Percentiles rank a stretch among this genome's conserved stretches.
Conservation (phyloP, 306 rosid genomes). For the Trichosanthes cucumerina region DNA sequence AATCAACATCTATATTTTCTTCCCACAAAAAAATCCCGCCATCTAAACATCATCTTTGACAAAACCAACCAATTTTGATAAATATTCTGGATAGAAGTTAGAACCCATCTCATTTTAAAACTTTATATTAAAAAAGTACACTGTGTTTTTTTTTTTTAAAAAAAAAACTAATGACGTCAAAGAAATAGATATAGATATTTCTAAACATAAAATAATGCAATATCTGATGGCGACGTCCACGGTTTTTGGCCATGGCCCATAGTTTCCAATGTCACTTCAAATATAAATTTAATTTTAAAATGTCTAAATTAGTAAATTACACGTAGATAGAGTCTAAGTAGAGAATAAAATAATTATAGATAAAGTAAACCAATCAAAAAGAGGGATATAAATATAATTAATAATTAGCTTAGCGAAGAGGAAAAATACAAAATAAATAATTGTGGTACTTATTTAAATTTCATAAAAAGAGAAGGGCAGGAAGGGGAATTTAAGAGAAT, state of each 20-base stretch:
- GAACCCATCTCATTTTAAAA: no score
- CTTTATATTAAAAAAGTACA: no score
- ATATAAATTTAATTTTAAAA: not conserved
- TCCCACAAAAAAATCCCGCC: no score
- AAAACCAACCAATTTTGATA: no score
- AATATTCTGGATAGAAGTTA: no score
- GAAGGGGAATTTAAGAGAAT: not conserved
- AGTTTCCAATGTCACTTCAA: not conserved
- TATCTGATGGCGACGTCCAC: slow-evolving; percentile 24
- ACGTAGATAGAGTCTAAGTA: not conserved
- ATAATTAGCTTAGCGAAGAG: not conserved
- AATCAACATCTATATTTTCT: no score
- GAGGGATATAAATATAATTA: not conserved
- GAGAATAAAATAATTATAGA: not conserved
- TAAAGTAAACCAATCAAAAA: not conserved
- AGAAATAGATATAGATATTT: not conserved
- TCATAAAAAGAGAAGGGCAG: not conserved
- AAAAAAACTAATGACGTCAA: not conserved
- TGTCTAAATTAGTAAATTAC: not conserved
- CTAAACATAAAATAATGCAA: not conserved
- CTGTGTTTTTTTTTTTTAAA: no score
- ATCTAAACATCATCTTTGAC: no score
- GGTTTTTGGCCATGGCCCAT: slow-evolving; percentile 22
- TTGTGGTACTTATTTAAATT: not conserved
- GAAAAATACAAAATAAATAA: not conserved